Evolutionary conservation across 129 eudicot species (phyloP), one percentile per base, ranked within the genome.

Genomic region (Logfia minima): DNA sequence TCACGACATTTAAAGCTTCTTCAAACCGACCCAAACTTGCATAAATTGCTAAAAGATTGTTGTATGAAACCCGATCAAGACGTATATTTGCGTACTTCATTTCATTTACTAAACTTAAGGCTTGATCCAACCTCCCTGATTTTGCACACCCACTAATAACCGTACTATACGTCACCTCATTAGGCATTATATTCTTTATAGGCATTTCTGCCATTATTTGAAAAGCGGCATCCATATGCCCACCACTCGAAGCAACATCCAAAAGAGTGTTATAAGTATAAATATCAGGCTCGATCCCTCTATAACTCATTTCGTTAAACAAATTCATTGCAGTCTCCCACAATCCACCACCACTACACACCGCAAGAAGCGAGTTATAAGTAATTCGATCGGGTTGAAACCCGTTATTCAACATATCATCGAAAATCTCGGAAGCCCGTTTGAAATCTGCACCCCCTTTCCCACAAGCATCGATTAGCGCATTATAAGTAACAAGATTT

Each of bases 401-500:
- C 79, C 97, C 90, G 16, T 79, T 87, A 11, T 64, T 74, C 80
- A 88, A 77, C 98, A 94, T 91, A 14, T 94, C 96, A 85, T 91
- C 91, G 18, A 91, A 91, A 71, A 94, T 86, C 72, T 73, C 87
- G 0, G 85, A 80, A 35, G 96, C 98, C 81, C 90, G 77, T 66
- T 77, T 86, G 29, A 89, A 89, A 72, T 89, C 96, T 0, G 95
- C 88, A 68, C 98, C 98, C 72, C 93, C 93, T 86, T 94, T 94
- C 9, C 92, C 97, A 89, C 98, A 94, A 0, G 98, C 98, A 81
- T 94, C 97, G 19, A 94, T 94, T 26, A 94, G 63, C 0, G 98
- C 98, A 76, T 94, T 94, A 24, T 87, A 94, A 16, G 97, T 91
- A 3, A 94, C 96, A 45, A 94, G 89, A 89, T 94, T 94, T 0